Conservation (phyloP, 768 basidiomycete species). For the Naganishia friedmannii region DNA sequence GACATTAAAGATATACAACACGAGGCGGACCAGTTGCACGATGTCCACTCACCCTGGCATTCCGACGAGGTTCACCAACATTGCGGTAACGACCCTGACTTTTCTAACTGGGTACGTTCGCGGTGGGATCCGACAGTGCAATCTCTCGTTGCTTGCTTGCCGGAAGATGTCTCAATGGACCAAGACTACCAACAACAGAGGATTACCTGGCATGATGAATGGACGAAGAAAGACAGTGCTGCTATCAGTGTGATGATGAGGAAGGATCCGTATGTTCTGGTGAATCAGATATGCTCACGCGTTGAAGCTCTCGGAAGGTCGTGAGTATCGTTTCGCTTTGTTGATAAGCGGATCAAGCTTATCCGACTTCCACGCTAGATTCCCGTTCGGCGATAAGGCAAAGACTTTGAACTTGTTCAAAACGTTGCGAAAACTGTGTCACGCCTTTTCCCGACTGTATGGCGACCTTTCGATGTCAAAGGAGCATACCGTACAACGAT, state of each 20-base stretch:
- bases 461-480: not conserved
- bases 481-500: not conserved
- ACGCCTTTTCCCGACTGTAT: not conserved
- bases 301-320: conserved; percentile 3
- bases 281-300: conserved; percentile 1
- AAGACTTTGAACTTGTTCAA: conserved; percentile 9
- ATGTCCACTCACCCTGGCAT: not conserved
- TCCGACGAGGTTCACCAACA: conserved; percentile 4
- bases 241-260: not conserved
- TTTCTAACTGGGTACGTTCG: conserved; percentile 4
- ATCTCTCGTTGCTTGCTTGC: not conserved
- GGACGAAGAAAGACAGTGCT: conserved; percentile 3
- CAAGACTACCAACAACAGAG: not conserved
- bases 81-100: not conserved
- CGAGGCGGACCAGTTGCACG: not conserved
- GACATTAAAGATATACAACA: not conserved
- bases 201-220: not conserved
- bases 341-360: not conserved
- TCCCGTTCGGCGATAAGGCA: not conserved
- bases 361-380: not conserved
- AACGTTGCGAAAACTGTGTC: not conserved
- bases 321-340: not conserved
- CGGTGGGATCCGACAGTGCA: conserved; percentile 6
- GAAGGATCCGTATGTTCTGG: not conserved
- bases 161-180: conserved; percentile 6